These are phyloP conservation scores for Leccinum barrowsii DNA, from an alignment of 768 basidiomycete species.

Conservation along the genomic window DNA sequence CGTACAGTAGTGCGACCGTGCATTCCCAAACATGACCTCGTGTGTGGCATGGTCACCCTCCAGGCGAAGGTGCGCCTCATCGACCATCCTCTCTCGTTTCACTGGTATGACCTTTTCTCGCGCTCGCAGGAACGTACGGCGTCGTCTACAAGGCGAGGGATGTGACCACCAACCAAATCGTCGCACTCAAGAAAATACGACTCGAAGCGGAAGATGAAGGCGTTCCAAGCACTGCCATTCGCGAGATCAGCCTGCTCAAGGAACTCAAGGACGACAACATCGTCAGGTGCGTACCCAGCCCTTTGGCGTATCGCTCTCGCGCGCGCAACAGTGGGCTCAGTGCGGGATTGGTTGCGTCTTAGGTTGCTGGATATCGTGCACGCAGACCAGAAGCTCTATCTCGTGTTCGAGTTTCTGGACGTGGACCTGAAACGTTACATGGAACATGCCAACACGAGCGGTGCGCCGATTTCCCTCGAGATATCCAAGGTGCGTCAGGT, in stretches of 20 bases:
- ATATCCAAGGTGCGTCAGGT: constrained; percentile 71
- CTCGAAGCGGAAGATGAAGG: constrained; percentile 99
- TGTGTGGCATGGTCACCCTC: constrained; percentile 16
- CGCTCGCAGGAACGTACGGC: constrained; percentile 88
- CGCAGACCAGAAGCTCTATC: constrained; percentile 93
- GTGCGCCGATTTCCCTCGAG: constrained; percentile 66
- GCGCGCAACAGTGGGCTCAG: constrained; percentile 7
- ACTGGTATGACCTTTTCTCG: constrained; percentile 7
- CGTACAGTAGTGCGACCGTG: constrained; percentile 36
- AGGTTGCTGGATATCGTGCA: constrained; percentile 97
- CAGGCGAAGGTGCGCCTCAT: constrained; percentile 41
- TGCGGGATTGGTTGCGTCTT: not conserved
- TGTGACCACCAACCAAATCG: constrained; percentile 70
- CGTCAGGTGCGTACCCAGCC: constrained; percentile 61
- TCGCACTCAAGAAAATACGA: constrained; percentile 98
- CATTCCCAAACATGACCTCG: constrained; percentile 5
- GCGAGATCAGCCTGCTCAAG: constrained; percentile 96
- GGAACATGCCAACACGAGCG: constrained; percentile 74
- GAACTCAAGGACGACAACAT: constrained; percentile 96
- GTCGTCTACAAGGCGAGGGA: constrained; percentile 98
- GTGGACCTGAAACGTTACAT: constrained; percentile 97
- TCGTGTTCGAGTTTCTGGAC: constrained; percentile 97
- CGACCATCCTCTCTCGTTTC: not conserved
- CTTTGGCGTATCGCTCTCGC: not conserved
- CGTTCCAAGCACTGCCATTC: constrained; percentile 95